Evolutionary conservation across 2,329 filamentous ascomycete species (phyloP).

Genomic region (Venturia effusa): DNA sequence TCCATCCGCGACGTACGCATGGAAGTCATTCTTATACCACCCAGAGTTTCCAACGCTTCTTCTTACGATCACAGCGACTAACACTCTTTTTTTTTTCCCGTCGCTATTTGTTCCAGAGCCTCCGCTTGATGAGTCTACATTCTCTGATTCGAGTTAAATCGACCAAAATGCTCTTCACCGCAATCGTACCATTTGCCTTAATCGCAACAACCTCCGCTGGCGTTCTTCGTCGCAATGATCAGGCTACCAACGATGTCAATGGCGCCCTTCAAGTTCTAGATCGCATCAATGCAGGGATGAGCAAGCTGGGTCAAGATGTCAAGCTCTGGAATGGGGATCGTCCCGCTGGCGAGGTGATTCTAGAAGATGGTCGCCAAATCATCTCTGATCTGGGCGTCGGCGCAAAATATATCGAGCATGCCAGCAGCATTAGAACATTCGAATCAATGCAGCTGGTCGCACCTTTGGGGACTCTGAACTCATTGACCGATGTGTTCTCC

Average conservation of each 20-base stretch:
- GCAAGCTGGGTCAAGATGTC: not conserved
- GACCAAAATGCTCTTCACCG: not conserved
- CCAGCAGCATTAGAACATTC: not conserved
- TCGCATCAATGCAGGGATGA: not conserved
- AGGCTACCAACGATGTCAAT: not conserved
- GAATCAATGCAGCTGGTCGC: not conserved
- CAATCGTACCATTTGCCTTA: not conserved
- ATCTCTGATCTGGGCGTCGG: not conserved
- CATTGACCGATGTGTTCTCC: not conserved
- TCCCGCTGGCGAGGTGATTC: not conserved
- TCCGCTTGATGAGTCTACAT: not conserved
- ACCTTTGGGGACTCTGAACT: not conserved
- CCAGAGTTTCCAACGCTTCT: not conserved
- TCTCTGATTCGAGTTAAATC: not conserved
- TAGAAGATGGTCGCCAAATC: not conserved
- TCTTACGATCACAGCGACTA: not conserved
- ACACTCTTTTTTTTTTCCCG: not conserved
- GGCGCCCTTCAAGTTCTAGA: not conserved
- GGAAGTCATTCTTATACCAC: not conserved
- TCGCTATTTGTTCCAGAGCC: not conserved
- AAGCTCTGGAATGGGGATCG: not conserved
- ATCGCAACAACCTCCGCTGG: not conserved
- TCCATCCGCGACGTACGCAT: not conserved
- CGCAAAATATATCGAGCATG: not conserved
- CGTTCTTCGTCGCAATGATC: not conserved